Conservation (phyloP, 352 stramenopile species). For the Phytophthora pisi region DNA sequence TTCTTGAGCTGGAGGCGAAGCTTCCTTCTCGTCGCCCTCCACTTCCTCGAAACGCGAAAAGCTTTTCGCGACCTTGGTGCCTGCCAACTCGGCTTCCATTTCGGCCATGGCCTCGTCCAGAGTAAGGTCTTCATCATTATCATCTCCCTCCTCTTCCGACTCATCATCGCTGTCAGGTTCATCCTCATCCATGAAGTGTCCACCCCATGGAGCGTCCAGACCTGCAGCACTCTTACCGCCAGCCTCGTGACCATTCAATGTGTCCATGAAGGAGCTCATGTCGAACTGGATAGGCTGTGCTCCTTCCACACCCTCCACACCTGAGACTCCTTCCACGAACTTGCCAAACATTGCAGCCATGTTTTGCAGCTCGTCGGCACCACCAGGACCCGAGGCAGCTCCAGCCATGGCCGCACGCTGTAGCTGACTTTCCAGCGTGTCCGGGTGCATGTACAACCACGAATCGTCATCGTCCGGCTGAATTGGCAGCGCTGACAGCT, state of each 20-base stretch:
- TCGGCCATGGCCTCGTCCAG: conserved; percentile 70
- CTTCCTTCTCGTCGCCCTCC: conserved; percentile 16
- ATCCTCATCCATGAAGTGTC: conserved; percentile 37
- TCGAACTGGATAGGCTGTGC: conserved; percentile 66
- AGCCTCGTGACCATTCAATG: conserved; percentile 46
- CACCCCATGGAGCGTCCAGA: conserved; percentile 26
- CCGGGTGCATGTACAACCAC: conserved; percentile 80
- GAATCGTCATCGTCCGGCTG: conserved; percentile 69
- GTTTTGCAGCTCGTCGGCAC: conserved; percentile 66
- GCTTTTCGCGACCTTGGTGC: conserved; percentile 61
- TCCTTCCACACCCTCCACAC: conserved; percentile 71
- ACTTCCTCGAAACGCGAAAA: conserved; percentile 48
- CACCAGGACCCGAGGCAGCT: conserved; percentile 25
- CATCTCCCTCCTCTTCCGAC: conserved; percentile 26
- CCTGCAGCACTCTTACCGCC: conserved; percentile 1
- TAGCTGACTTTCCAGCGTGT: conserved; percentile 75
- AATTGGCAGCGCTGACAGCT: conserved; percentile 12
- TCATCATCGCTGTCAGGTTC: conserved; percentile 43
- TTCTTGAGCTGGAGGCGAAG: conserved; percentile 4
- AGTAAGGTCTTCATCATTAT: conserved; percentile 39
- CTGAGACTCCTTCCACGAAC: conserved; percentile 69
- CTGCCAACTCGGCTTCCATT: conserved; percentile 74
- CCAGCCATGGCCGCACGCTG: conserved; percentile 30
- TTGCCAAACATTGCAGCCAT: conserved; percentile 80
- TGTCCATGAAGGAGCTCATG: conserved; percentile 69